Conservation (phyloP, 2,329 filamentous ascomycete genomes). For the Talaromyces sp. region DNA sequence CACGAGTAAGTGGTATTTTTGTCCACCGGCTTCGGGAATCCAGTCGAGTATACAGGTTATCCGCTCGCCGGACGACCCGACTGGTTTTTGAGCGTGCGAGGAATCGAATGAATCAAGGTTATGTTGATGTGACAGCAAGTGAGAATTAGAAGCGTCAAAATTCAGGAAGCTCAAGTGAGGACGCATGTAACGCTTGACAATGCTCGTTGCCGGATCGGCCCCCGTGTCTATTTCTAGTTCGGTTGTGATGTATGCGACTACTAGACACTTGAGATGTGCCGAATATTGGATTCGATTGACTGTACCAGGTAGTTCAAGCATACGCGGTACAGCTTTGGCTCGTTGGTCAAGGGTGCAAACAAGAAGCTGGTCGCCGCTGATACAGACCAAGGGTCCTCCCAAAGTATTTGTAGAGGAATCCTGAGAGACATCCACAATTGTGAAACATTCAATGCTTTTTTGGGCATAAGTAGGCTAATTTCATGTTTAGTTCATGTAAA, state of each 20-base stretch:
- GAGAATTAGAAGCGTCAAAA: conserved; percentile 31
- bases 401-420: conserved; percentile 27
- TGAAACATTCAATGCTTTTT: conserved; percentile 33
- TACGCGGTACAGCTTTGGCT: conserved; percentile 40
- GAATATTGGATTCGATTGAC: conserved; percentile 47
- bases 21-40: conserved; percentile 34
- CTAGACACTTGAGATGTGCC: conserved; percentile 44
- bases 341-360: conserved; percentile 47
- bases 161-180: conserved; percentile 41
- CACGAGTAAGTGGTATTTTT: conserved; percentile 41
- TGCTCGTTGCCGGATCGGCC: conserved; percentile 25
- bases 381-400: conserved; percentile 47
- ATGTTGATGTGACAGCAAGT: conserved; percentile 18
- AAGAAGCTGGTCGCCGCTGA: conserved; percentile 47
- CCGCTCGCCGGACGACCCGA: conserved; percentile 38
- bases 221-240: conserved; percentile 18
- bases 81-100: conserved; percentile 26
- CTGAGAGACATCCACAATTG: conserved; percentile 31
- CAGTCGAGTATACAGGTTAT: conserved; percentile 43
- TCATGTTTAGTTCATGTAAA: conserved; percentile 5
- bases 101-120: neutral
- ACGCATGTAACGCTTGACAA: conserved; percentile 32
- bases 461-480: conserved; percentile 39
- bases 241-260: conserved; percentile 46
- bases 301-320: conserved; percentile 40